Conservation (phyloP, 768 basidiomycete species). For the Melanogaster broomeanus region DNA sequence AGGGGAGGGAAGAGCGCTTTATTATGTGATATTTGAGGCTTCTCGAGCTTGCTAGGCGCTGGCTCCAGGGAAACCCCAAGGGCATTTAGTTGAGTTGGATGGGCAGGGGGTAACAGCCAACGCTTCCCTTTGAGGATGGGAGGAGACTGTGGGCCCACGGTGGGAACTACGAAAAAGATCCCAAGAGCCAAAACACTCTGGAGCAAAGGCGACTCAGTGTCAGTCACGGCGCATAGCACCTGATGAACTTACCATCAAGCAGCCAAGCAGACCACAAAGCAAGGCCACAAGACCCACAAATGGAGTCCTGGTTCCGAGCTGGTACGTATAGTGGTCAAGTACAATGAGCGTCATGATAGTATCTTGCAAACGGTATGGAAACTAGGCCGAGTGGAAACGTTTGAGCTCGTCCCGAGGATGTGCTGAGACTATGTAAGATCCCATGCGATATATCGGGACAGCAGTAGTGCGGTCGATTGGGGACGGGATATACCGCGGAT, state of each 20-base stretch:
- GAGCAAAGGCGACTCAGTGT: background rate
- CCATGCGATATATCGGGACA: background rate
- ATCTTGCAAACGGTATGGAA: too few relatives aligned
- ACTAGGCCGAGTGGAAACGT: too few relatives aligned
- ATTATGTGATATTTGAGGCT: background rate
- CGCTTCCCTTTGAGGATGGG: constrained; percentile 4
- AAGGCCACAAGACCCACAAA: constrained; percentile 24
- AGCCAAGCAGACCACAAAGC: constrained; percentile 23
- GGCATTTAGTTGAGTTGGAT: background rate
- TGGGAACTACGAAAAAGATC: constrained; percentile 24
- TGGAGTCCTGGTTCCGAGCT: constrained; percentile 8
- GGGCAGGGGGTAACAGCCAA: background rate
- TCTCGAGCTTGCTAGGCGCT: background rate
- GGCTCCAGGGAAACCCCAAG: background rate
- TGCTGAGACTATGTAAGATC: constrained; percentile 1
- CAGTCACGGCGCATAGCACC: background rate
- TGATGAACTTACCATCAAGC: constrained; percentile 21
- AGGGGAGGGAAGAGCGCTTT: constrained; percentile 1
- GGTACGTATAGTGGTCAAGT: constrained; percentile 1
- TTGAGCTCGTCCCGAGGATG: too few relatives aligned
- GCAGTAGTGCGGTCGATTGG: too few relatives aligned
- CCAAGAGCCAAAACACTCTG: constrained; percentile 29
- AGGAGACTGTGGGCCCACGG: constrained; percentile 9
- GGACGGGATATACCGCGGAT: too few relatives aligned
- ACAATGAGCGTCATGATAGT: constrained; percentile 7